Evolutionary conservation across 2,329 filamentous ascomycete genomes (phyloP).

Genomic region (Pyricularia sp.): DNA sequence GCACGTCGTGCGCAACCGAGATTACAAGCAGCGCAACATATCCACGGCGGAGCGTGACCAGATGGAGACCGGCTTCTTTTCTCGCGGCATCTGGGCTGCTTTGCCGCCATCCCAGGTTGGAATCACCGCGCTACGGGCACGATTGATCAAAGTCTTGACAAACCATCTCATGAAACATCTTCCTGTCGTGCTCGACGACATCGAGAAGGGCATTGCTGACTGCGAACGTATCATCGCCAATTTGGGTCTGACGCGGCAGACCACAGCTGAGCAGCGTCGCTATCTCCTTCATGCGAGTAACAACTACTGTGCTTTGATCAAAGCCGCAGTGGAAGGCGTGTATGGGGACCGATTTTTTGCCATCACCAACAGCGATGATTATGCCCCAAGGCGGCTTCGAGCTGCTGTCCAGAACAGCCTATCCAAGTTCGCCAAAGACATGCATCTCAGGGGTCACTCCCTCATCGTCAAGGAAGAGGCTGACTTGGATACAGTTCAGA

Average conservation of each 20-base stretch:
- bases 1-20: conserved; percentile 37
- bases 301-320: conserved; percentile 12
- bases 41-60: conserved; percentile 22
- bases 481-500: no score
- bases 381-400: conserved; percentile 33
- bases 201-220: conserved; percentile 21
- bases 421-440: conserved; percentile 28
- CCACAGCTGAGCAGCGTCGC: conserved; percentile 10
- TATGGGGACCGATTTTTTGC: conserved; percentile 15
- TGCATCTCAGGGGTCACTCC: conserved; percentile 29
- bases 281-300: conserved; percentile 17
- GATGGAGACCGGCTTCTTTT: conserved; percentile 30
- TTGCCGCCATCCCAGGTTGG: conserved; percentile 27
- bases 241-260: conserved; percentile 17
- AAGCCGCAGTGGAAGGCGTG: conserved; percentile 14
- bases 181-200: conserved; percentile 28
- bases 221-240: conserved; percentile 25
- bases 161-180: conserved; percentile 32
- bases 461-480: conserved; percentile 16
- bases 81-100: conserved; percentile 22
- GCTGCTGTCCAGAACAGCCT: conserved; percentile 39
- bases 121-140: conserved; percentile 30
- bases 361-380: conserved; percentile 5
- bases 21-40: conserved; percentile 19
- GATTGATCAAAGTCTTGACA: conserved; percentile 37